These are phyloP conservation scores for Umbelopsis vinacea DNA, from an alignment of 192 early-diverging fungal species.

Conservation along the genomic window DNA sequence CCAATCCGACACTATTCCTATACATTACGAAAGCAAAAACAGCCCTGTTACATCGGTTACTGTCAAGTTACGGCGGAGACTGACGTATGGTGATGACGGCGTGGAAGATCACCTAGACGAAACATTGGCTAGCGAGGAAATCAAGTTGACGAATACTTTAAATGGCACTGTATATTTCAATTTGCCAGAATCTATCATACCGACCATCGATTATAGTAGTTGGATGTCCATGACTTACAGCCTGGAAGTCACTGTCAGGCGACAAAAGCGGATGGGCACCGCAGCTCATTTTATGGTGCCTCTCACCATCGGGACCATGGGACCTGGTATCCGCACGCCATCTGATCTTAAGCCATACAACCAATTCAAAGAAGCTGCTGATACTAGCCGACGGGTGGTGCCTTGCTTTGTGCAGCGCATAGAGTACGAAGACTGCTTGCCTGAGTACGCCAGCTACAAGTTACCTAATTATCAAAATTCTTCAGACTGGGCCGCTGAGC, in stretches of 20 bases:
- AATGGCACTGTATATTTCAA: background rate
- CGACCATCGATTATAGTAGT: background rate
- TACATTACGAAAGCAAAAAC: background rate
- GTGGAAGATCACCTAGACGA: background rate
- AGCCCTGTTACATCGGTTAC: background rate
- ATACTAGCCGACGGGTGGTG: background rate
- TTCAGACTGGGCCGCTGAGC: background rate
- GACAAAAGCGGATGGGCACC: background rate
- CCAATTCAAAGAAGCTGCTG: background rate
- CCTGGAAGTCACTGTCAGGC: background rate
- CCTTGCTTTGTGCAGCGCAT: slow-evolving; percentile 6
- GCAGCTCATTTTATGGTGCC: background rate
- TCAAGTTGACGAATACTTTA: background rate
- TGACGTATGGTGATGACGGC: background rate
- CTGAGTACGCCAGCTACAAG: background rate
- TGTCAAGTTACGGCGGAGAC: background rate
- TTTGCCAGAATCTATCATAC: background rate
- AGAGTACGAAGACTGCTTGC: slow-evolving; percentile 12
- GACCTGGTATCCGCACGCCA: slow-evolving; percentile 1
- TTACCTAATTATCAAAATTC: background rate
- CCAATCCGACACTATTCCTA: background rate
- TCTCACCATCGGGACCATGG: slow-evolving; percentile 3
- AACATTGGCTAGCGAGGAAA: background rate
- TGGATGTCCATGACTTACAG: slow-evolving; percentile 5
- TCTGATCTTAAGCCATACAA: background rate